phyloP scores from a whole-genome alignment of 1,284 basidiomycete genomes.

The Sparassis latifolia region DNA sequence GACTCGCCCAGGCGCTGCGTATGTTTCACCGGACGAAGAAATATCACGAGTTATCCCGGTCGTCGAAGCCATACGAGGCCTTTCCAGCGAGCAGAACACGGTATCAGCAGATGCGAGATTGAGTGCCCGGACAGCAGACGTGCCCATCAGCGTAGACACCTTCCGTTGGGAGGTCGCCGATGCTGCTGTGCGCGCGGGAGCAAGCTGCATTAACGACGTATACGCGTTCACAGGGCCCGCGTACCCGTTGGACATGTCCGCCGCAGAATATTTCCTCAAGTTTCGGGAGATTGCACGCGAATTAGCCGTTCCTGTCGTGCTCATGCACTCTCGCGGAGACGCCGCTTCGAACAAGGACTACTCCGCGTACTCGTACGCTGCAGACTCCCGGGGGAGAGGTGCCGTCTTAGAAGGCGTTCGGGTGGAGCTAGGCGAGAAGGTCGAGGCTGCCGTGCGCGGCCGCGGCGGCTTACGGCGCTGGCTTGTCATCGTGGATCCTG shows the following conservation, averaged over 20 bases:
- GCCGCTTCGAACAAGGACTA: slow-evolving; percentile 72
- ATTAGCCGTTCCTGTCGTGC: slow-evolving; percentile 64
- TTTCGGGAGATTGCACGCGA: slow-evolving; percentile 69
- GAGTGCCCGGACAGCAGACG: slow-evolving; percentile 19
- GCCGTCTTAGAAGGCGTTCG: slow-evolving; percentile 69
- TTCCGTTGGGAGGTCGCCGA: slow-evolving; percentile 83
- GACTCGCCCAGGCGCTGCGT: slow-evolving; percentile 73
- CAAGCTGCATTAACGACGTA: slow-evolving; percentile 94
- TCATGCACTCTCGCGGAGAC: slow-evolving; percentile 94
- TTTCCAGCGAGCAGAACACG: slow-evolving; percentile 6
- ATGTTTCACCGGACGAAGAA: slow-evolving; percentile 73
- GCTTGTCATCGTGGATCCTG: slow-evolving; percentile 91
- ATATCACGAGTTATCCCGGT: slow-evolving; percentile 68
- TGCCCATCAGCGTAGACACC: slow-evolving; percentile 86
- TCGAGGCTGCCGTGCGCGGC: slow-evolving; percentile 65
- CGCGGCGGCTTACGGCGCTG: slow-evolving; percentile 78
- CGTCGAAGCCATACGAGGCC: slow-evolving; percentile 40
- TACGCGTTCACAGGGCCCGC: slow-evolving; percentile 70
- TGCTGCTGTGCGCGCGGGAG: slow-evolving; percentile 76
- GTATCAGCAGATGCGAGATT: background rate
- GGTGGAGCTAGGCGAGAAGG: slow-evolving; percentile 67
- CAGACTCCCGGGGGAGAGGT: slow-evolving; percentile 20
- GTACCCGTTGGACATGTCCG: slow-evolving; percentile 35
- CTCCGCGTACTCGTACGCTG: slow-evolving; percentile 36
- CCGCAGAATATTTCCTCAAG: slow-evolving; percentile 32